A percentile compares a stretch with the other conserved stretches of the same genome.
These are phyloP conservation scores for Candida caryicola DNA, from an alignment of 805 yeast genomes.

Conservation along the genomic window DNA sequence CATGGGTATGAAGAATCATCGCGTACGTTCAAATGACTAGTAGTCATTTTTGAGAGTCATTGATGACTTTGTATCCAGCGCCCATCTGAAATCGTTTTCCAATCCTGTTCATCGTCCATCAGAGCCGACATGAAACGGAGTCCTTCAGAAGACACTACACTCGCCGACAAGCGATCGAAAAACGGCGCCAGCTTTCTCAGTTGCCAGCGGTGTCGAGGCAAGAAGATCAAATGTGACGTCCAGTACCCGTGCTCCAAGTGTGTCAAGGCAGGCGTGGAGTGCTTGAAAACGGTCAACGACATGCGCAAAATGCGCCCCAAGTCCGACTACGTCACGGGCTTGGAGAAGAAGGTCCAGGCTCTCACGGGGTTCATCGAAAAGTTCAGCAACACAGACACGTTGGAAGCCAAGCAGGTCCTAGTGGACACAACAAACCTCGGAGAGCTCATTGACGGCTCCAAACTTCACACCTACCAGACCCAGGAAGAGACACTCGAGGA, in stretches of 20 bases:
- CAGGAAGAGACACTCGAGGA: slow-evolving; percentile 17
- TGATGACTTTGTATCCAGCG: no score
- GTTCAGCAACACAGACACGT: slow-evolving; percentile 16
- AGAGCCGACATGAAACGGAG: background rate
- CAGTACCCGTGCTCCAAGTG: slow-evolving; percentile 51
- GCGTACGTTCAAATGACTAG: no score
- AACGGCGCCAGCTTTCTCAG: slow-evolving; percentile 9
- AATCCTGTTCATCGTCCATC: no score
- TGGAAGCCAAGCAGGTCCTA: slow-evolving; percentile 18
- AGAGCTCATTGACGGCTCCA: background rate
- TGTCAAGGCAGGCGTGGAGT: slow-evolving; percentile 39
- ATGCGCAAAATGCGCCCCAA: slow-evolving; percentile 51
- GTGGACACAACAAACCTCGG: slow-evolving; percentile 4
- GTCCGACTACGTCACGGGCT: slow-evolving; percentile 46
- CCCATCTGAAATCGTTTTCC: no score
- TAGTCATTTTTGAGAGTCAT: no score
- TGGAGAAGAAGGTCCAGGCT: slow-evolving; percentile 32
- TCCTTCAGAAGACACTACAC: background rate
- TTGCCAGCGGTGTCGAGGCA: slow-evolving; percentile 41
- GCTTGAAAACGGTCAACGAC: slow-evolving; percentile 47
- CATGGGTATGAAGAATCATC: no score
- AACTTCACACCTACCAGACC: background rate
- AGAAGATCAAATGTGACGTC: slow-evolving; percentile 49
- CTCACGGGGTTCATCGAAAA: slow-evolving; percentile 24
- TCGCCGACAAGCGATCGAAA: background rate